Conservation (phyloP, 2,329 filamentous ascomycete species). For the Microdochium paspali region DNA sequence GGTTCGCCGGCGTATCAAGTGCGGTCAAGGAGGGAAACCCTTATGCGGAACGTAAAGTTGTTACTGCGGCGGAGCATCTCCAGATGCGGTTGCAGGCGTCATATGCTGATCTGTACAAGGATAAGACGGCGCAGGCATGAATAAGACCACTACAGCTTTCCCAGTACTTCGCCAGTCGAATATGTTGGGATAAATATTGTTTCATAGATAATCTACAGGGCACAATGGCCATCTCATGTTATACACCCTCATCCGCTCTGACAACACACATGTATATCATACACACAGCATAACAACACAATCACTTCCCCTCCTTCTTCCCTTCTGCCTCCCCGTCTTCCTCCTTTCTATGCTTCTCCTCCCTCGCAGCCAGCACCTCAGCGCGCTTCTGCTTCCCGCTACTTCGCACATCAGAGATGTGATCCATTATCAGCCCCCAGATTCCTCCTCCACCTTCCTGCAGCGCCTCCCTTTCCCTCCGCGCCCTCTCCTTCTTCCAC, state of each 20-base stretch:
- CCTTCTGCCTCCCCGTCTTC: slow-evolving; percentile 15
- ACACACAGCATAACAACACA: slow-evolving; percentile 1
- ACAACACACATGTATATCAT: not conserved
- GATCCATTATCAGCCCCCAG: slow-evolving; percentile 45
- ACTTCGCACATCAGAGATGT: slow-evolving; percentile 43
- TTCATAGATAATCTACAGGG: too few species aligned
- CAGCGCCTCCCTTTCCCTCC: slow-evolving; percentile 41
- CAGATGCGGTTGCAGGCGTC: slow-evolving; percentile 50
- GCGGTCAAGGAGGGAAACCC: slow-evolving; percentile 26
- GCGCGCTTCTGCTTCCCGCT: slow-evolving; percentile 16
- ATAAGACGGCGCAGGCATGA: slow-evolving; percentile 15
- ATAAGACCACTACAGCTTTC: too few species aligned
- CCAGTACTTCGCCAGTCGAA: too few species aligned
- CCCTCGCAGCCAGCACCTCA: slow-evolving; percentile 11
- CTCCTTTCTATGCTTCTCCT: slow-evolving; percentile 18
- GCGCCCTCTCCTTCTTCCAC: slow-evolving; percentile 42
- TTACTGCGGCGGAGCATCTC: slow-evolving; percentile 57
- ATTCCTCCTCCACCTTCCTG: slow-evolving; percentile 44
- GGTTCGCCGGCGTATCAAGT: slow-evolving; percentile 15
- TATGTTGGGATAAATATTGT: too few species aligned
- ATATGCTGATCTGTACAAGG: slow-evolving; percentile 45
- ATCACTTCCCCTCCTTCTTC: slow-evolving; percentile 7
- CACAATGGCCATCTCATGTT: too few species aligned
- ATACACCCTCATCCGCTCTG: too few species aligned
- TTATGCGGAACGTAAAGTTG: slow-evolving; percentile 41